Conservation (phyloP, 805 yeast species). For the Saturnispora saitoi region DNA sequence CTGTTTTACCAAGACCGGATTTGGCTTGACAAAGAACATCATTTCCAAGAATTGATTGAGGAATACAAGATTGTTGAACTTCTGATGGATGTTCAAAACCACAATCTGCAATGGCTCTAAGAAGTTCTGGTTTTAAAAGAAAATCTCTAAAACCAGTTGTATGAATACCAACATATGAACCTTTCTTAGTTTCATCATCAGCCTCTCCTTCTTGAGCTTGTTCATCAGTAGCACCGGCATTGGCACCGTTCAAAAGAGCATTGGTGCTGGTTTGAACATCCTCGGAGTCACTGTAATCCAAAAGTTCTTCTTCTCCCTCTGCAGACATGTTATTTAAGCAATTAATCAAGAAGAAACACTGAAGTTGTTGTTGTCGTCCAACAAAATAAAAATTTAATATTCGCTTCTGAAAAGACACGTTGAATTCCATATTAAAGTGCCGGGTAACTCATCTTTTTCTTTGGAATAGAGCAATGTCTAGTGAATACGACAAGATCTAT, state of each 20-base stretch:
- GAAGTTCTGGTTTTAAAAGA: slow-evolving; percentile 88
- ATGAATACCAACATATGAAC: slow-evolving; percentile 96
- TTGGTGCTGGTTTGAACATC: slow-evolving; percentile 50
- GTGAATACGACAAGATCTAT: slow-evolving; percentile 84
- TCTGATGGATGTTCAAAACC: slow-evolving; percentile 99
- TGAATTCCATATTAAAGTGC: neutral
- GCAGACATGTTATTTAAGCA: slow-evolving; percentile 56
- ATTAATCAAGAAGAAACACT: neutral
- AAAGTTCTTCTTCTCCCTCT: slow-evolving; percentile 98
- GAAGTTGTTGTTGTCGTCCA: neutral
- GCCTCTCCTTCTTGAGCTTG: slow-evolving; percentile 12
- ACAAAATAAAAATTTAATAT: neutral
- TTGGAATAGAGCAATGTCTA: slow-evolving; percentile 19
- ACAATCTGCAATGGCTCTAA: slow-evolving; percentile 97
- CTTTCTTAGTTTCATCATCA: slow-evolving; percentile 71
- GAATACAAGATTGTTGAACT: slow-evolving; percentile 98
- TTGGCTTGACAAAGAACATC: slow-evolving; percentile 98
- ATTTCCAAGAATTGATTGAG: slow-evolving; percentile 95
- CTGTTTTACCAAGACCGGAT: slow-evolving; percentile 99
- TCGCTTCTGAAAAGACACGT: neutral
- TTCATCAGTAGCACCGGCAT: slow-evolving; percentile 20
- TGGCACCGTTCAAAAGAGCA: slow-evolving; percentile 37
- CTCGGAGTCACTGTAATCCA: slow-evolving; percentile 98
- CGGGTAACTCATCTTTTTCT: slow-evolving; percentile 1
- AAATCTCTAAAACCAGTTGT: slow-evolving; percentile 98